A percentile compares a stretch with the other conserved stretches of the same genome.
Conservation (phyloP, 2,329 filamentous ascomycete genomes). For the Phialophora chinensis region DNA sequence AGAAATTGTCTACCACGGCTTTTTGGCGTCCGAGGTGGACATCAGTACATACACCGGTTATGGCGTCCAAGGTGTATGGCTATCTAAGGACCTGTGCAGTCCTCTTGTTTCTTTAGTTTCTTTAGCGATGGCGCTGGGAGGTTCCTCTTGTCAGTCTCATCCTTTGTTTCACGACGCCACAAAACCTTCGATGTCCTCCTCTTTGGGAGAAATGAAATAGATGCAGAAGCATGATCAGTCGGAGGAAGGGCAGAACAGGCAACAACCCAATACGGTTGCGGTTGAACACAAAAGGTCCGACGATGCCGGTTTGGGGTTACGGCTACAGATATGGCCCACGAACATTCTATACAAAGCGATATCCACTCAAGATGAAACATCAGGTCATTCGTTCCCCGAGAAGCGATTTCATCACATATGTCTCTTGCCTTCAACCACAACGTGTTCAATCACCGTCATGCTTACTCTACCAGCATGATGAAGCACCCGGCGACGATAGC, state of each 20-base stretch:
- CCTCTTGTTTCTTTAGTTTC: not conserved
- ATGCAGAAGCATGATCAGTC: not conserved
- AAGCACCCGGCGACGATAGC: not conserved
- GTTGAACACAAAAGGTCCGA: not conserved
- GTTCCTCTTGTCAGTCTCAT: slow-evolving; percentile 5
- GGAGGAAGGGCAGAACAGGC: not conserved
- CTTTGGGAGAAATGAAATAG: not conserved
- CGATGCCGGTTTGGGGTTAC: not conserved
- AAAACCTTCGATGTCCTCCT: not conserved
- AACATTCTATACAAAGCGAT: slow-evolving; percentile 1
- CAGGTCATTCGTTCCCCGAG: not conserved
- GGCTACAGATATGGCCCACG: not conserved
- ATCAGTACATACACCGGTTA: not conserved
- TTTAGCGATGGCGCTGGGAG: slow-evolving; percentile 26
- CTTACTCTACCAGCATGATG: not conserved
- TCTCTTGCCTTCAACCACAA: not conserved
- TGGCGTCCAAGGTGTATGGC: not conserved
- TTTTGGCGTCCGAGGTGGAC: not conserved
- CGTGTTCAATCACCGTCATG: not conserved
- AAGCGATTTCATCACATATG: not conserved
- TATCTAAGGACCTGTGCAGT: not conserved
- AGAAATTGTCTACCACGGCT: not conserved
- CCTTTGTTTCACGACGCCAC: not conserved
- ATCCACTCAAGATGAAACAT: not conserved
- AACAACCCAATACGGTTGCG: slow-evolving; percentile 1